A percentile compares a stretch with the other conserved stretches of the same genome.
phyloP scores from a whole-genome alignment of 768 basidiomycete species.

The Goffeauzyma gilvescens region DNA sequence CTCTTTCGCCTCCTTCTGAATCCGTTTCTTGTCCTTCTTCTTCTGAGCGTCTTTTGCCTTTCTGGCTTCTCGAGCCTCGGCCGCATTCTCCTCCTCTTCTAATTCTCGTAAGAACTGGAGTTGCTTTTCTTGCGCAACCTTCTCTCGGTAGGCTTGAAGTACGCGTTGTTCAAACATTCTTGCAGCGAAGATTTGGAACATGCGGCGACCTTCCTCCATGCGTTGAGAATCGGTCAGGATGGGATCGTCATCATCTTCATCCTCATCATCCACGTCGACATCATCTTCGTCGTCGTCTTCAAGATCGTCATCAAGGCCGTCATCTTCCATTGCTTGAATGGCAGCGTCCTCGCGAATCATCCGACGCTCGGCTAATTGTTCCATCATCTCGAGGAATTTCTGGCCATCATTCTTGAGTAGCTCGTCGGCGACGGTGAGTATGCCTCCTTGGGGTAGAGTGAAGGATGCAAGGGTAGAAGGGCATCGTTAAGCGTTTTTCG shows the following conservation, averaged over 20 bases:
- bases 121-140: conserved; percentile 89
- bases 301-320: conserved; percentile 41
- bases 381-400: conserved; percentile 99
- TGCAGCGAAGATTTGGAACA: conserved; percentile 99
- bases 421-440: conserved; percentile 95
- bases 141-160: conserved; percentile 84
- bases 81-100: conserved; percentile 78
- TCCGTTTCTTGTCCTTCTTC: conserved; percentile 98
- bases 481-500: background rate
- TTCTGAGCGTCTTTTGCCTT: conserved; percentile 85
- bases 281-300: conserved; percentile 45
- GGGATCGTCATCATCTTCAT: conserved; percentile 45
- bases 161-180: conserved; percentile 99
- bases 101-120: conserved; percentile 80
- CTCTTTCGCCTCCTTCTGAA: conserved; percentile 81
- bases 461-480: conserved; percentile 14
- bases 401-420: conserved; percentile 95
- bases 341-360: conserved; percentile 72
- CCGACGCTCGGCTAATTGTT: conserved; percentile 82
- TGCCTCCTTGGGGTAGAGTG: conserved; percentile 50
- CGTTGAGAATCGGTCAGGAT: conserved; percentile 88
- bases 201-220: conserved; percentile 96
- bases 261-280: conserved; percentile 50
- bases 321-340: conserved; percentile 41
- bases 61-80: conserved; percentile 76